These are phyloP conservation scores for Penicillium sp. DNA, from an alignment of 2,329 filamentous ascomycete genomes.

Conservation along the genomic window DNA sequence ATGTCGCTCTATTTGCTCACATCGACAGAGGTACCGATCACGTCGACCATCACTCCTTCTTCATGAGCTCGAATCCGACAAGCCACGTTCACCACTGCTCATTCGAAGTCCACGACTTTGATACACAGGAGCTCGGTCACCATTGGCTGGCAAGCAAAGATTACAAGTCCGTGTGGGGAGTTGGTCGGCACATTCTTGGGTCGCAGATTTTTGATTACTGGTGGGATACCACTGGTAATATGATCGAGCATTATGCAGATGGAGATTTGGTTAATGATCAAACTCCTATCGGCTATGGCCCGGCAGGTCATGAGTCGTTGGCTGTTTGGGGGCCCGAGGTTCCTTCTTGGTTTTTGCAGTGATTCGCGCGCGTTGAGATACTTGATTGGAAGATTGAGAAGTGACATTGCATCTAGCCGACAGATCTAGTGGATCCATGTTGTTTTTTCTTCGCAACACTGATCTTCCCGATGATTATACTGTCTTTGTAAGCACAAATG, in stretches of 20 bases:
- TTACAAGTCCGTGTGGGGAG: conserved; percentile 52
- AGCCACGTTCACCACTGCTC: conserved; percentile 52
- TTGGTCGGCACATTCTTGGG: conserved; percentile 54
- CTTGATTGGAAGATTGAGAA: too few species aligned
- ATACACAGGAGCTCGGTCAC: conserved; percentile 55
- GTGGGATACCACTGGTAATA: conserved; percentile 41
- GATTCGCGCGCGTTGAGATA: neutral
- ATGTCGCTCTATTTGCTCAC: conserved; percentile 50
- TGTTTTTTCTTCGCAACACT: too few species aligned
- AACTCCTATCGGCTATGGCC: conserved; percentile 36
- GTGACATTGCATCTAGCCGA: too few species aligned
- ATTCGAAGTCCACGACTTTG: conserved; percentile 56
- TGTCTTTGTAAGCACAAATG: too few species aligned
- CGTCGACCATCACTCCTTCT: conserved; percentile 57
- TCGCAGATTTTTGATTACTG: conserved; percentile 58
- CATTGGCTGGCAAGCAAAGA: conserved; percentile 51
- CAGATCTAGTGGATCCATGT: too few species aligned
- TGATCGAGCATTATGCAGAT: conserved; percentile 51
- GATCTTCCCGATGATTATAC: too few species aligned
- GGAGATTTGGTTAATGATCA: conserved; percentile 53
- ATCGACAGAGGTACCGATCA: conserved; percentile 50
- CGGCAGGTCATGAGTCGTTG: conserved; percentile 34
- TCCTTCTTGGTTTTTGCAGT: conserved; percentile 35
- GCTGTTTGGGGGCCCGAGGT: conserved; percentile 41
- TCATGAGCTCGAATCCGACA: conserved; percentile 40